Base-by-base conservation (phyloP, 805 yeast genomes). In the Cyberlindnera samutprakarnensis region DNA sequence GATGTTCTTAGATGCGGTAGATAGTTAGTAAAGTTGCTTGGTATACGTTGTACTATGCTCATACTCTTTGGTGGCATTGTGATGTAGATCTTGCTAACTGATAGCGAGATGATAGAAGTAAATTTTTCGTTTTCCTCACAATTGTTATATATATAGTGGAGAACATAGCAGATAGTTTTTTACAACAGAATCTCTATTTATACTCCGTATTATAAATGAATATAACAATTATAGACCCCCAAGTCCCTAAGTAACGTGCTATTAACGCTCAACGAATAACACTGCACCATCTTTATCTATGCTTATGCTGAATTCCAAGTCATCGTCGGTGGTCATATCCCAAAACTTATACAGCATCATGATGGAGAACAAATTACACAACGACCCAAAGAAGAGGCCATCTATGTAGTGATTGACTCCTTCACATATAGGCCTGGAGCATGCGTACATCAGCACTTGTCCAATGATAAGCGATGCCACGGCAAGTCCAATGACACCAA, bases 271-370 rank as follows among this genome's bases (percentile, higher is more conserved):
- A 22, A 39, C 47, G 27, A 40, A 50, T 16, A 35, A 28, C 8
- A 58, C 50, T 16, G 54, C 59, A 25, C 62, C 64, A 14, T 59
- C 63, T 39, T 66, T 72, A 37, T 62, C 62, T 23, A 64, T 63
- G 37, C 75, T 68, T 31, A 85, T 92, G 30, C 86, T 75, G 57
- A 90, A 92, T 59, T 90, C 98, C 46, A 90, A 75, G 55, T 92
- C 97, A 49, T 90, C 97, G 36, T 78, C 76, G 10, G 97, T 92
- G 32, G 90, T 79, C 71, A 88, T 86, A 51, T 88, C 96, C 96
- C 97, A 90, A 46, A 77, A 85, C 59, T 92, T 88, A 65, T 87
- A 90, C 31, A 90, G 67, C 97, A 92, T 90, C 95, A 92, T 87
- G 34, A 82, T 61, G 4, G 94, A 70, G 48, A 86, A 81, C 30